Conservation (phyloP, 306 rosid genomes). For the Dicorynia guianensis region DNA sequence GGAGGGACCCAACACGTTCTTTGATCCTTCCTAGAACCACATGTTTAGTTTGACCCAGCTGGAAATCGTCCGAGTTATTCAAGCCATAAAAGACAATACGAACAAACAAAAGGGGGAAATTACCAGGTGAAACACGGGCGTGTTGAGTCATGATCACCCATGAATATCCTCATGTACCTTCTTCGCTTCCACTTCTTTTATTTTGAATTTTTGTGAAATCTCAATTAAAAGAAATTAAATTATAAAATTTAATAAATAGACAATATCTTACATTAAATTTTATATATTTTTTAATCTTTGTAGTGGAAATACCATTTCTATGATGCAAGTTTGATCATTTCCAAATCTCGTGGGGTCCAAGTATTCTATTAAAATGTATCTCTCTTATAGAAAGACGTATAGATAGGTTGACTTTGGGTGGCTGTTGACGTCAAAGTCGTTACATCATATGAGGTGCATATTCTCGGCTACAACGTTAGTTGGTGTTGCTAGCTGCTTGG, state of each 20-base stretch:
- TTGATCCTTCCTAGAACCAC: constrained; percentile 53
- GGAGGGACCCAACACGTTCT: constrained; percentile 4
- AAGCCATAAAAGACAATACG: background rate
- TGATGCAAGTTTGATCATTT: too few relatives aligned
- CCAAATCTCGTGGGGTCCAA: background rate
- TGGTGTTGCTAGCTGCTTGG: constrained; percentile 32
- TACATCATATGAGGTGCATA: constrained; percentile 39
- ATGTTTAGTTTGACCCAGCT: constrained; percentile 36
- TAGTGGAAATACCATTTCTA: too few relatives aligned
- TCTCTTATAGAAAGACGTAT: background rate
- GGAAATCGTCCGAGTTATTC: background rate
- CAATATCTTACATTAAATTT: too few relatives aligned
- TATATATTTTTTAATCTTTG: too few relatives aligned
- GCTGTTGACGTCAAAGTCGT: constrained; percentile 63
- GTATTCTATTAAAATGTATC: background rate
- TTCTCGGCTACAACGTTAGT: constrained; percentile 28
- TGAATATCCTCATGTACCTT: too few relatives aligned
- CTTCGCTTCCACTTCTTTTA: too few relatives aligned
- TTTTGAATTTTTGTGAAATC: too few relatives aligned
- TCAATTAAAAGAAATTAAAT: too few relatives aligned
- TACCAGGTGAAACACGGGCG: background rate
- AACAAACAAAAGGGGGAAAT: constrained; percentile 6
- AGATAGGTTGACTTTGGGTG: constrained; percentile 51
- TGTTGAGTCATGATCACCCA: too few relatives aligned
- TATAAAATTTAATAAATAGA: too few relatives aligned